These are phyloP conservation scores for Pleurotus sapidus DNA, from an alignment of 768 basidiomycete genomes.

Conservation along the genomic window DNA sequence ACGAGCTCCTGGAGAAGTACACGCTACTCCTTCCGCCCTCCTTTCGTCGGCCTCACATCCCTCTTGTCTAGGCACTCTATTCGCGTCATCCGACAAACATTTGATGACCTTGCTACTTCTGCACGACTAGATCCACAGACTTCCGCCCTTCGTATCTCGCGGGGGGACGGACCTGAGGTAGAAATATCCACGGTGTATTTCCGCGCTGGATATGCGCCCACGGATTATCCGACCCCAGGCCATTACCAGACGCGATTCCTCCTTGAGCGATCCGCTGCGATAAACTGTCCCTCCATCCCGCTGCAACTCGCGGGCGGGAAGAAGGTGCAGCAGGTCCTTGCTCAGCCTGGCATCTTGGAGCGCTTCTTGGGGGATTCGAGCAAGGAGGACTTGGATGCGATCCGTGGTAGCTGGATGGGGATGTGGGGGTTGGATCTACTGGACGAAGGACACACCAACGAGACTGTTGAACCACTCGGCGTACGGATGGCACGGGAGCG, in stretches of 20 bases:
- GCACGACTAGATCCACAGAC: constrained; percentile 50
- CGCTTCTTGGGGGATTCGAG: constrained; percentile 53
- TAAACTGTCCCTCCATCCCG: constrained; percentile 90
- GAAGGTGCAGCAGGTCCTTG: constrained; percentile 90
- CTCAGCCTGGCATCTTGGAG: constrained; percentile 70
- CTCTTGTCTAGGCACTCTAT: constrained; percentile 60
- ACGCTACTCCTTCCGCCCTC: constrained; percentile 14
- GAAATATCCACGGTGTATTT: constrained; percentile 92
- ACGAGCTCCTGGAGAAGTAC: constrained; percentile 77
- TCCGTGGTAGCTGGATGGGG: constrained; percentile 80
- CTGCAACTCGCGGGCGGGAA: constrained; percentile 96
- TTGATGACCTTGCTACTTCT: constrained; percentile 61
- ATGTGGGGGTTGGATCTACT: constrained; percentile 81
- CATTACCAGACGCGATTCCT: constrained; percentile 74
- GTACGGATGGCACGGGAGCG: constrained; percentile 49
- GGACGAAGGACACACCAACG: constrained; percentile 24
- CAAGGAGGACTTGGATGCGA: constrained; percentile 40
- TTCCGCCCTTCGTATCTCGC: constrained; percentile 39
- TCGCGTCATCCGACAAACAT: constrained; percentile 70
- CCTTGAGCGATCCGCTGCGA: constrained; percentile 79
- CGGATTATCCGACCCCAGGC: constrained; percentile 64
- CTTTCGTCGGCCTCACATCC: background rate
- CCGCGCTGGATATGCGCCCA: constrained; percentile 84
- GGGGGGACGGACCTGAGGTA: constrained; percentile 25
- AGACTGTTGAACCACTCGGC: constrained; percentile 33